Base-by-base conservation (phyloP, 306 rosid genomes). In the Malus asiatica region DNA sequence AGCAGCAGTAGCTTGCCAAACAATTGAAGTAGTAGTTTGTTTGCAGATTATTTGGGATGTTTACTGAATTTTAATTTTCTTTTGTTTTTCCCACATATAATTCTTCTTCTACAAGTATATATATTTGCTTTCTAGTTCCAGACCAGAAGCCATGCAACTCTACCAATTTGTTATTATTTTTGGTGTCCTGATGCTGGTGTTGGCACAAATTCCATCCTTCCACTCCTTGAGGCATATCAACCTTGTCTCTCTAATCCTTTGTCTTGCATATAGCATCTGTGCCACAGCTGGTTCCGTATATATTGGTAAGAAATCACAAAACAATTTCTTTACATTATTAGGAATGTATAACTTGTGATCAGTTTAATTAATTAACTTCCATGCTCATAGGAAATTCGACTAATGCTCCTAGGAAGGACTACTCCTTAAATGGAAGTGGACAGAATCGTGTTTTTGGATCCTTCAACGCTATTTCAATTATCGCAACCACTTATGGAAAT, bases 171-270 rank as follows among this genome's bases (percentile, higher is more conserved):
- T 86, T 2, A 66, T 66, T 1, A 89, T 89, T 11, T 89, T 78
- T 76, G 93, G 96, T 20, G 79, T 76, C 13, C 2, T 87, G 32
- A 81, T 87, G 32, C 67, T 91, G 70, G 1, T 78, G 48, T 84
- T 91, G 81, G 93, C 91, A 80, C 96, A 91, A 76, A 75, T 89
- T 66, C 93, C 96, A 77, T 89, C 97, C 23, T 89, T 89, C 82
- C 93, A 89, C 69, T 89, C 93, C 67, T 76, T 89, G 14, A 84
- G 96, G 75, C 88, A 91, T 38, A 66, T 86, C 46, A 89, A 87
- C 65, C 83, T 91, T 59, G 22, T 89, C 52, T 87, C 93, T 80
- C 82, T 91, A 52, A 6, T 72, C 62, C 87, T 91, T 9, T 80
- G 83, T 71, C 68, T 87, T 76, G 68, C 82, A 62, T 89, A 77